phyloP scores from a whole-genome alignment of 1,284 basidiomycete genomes.

The Microbotryum silenes-acaulis region DNA sequence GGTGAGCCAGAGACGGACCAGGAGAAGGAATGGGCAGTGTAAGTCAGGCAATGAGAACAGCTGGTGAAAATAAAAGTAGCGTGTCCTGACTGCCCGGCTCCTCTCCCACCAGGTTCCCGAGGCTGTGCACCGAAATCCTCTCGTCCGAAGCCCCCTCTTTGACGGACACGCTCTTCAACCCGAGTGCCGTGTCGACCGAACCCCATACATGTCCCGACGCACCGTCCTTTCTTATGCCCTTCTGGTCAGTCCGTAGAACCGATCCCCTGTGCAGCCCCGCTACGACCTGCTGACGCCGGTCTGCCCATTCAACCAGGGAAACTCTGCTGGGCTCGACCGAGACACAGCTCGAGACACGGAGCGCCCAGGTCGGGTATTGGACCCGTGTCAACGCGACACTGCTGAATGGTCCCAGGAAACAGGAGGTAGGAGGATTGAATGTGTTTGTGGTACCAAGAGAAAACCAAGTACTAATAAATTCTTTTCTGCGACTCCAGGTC shows the following conservation, averaged over 20 bases:
- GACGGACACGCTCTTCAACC: slow-evolving; percentile 74
- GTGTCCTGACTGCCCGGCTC: too few relatives aligned
- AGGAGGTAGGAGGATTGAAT: slow-evolving; percentile 22
- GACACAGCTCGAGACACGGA: slow-evolving; percentile 31
- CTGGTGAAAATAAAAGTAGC: too few relatives aligned
- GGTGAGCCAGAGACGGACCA: slow-evolving; percentile 21
- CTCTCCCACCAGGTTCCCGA: slow-evolving; percentile 64
- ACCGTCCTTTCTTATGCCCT: slow-evolving; percentile 13
- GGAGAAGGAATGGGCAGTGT: slow-evolving; percentile 30
- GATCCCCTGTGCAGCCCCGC: background rate
- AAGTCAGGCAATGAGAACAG: background rate
- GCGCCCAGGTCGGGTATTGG: slow-evolving; percentile 34
- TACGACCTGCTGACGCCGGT: background rate
- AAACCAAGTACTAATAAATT: background rate
- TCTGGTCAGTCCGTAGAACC: slow-evolving; percentile 14
- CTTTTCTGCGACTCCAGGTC: slow-evolving; percentile 56
- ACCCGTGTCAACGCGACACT: slow-evolving; percentile 39
- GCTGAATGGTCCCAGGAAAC: slow-evolving; percentile 32
- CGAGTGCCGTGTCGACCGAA: slow-evolving; percentile 44
- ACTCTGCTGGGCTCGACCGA: slow-evolving; percentile 68
- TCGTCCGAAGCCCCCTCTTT: slow-evolving; percentile 94
- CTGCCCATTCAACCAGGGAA: slow-evolving; percentile 86
- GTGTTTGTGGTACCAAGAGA: slow-evolving; percentile 29
- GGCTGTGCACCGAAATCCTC: slow-evolving; percentile 89
- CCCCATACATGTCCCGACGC: slow-evolving; percentile 18